A percentile compares a stretch with the other conserved stretches of the same genome.
phyloP scores from a whole-genome alignment of 345 rosid genomes.

The Citrus mangshanensis region DNA sequence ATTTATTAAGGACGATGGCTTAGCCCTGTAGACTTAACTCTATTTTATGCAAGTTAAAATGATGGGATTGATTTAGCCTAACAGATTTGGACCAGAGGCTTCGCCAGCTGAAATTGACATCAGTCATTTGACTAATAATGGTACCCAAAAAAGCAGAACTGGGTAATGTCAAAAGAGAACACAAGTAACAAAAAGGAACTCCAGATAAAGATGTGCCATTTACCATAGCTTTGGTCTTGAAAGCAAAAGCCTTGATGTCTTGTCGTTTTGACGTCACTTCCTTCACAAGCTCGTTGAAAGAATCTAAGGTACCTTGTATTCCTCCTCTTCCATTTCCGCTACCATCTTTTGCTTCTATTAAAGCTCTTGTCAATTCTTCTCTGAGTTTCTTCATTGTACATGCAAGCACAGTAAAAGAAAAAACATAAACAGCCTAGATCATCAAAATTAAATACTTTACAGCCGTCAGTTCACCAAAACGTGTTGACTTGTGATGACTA shows the following conservation, averaged over 20 bases:
- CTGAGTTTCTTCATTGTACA: slow-evolving; percentile 51
- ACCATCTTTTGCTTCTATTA: slow-evolving; percentile 58
- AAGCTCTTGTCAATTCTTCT: slow-evolving; percentile 76
- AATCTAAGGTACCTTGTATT: slow-evolving; percentile 41
- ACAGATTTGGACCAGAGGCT: neutral
- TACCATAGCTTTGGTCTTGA: slow-evolving; percentile 83
- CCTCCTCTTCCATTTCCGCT: slow-evolving; percentile 32
- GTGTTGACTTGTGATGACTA: slow-evolving; percentile 23
- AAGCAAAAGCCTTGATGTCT: slow-evolving; percentile 75
- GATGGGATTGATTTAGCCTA: neutral
- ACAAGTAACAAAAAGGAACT: neutral
- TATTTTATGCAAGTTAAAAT: neutral
- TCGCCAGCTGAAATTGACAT: neutral
- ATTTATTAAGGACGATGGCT: neutral
- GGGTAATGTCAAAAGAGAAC: neutral
- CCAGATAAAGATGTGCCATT: neutral
- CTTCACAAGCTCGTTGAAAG: slow-evolving; percentile 72
- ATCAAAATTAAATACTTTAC: neutral
- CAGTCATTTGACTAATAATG: too few species aligned
- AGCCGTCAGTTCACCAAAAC: slow-evolving; percentile 10
- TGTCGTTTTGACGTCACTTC: slow-evolving; percentile 57
- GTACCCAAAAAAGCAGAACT: neutral
- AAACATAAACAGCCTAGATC: neutral
- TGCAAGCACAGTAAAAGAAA: slow-evolving; percentile 18
- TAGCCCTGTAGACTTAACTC: neutral